Base-by-base conservation (phyloP, 768 basidiomycete species). In the Rhodotorula diobovata region DNA sequence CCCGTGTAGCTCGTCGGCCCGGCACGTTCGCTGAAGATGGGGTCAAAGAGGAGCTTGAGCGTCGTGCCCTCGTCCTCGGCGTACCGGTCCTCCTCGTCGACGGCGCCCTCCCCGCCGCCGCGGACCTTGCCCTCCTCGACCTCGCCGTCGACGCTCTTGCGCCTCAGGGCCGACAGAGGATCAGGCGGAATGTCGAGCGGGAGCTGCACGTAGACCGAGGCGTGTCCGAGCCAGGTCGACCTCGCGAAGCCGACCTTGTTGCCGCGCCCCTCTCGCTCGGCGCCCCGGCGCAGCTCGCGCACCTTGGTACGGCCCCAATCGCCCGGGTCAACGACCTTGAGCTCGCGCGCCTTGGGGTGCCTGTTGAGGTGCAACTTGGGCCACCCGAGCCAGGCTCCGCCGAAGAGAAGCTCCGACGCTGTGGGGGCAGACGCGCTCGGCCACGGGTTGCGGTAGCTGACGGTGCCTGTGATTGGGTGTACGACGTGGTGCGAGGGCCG, bases 191-290 rank as follows among this genome's bases (percentile, higher is more conserved):
- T 21, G 28, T 67, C 70, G 51, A 53, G 54, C 25, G 57, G 62
- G 34, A 72, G 39, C 39, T 58, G 57, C 41, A 48, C 56, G 56
- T 79, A 53, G 39, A 81, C 81, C 2, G 43, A 30, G 12, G 82
- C 82, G 66, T 83, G 82, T 11, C 82, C 82, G 1, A 82, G 67
- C 82, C 81, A 82, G 0, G 80, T 81, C 39, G 78, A 81, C 50
- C 78, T 75, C 18, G 79, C 25, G 43, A 67, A 71, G 16, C 59
- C 61, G 50, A 59, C 46, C 55, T 72, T 61, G 35, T 54, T 37
- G 20, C 65, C 70, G 32, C 61, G 63, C 21, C 62, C 57, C 21
- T 55, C 30, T 20, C 61, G 15, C 48, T 54, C n/a, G 34, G 58
- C 54, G 34, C 39, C 70, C 55, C 63, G 63, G 59, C 58, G 67